phyloP scores from a whole-genome alignment of 1,284 basidiomycete genomes.

The Flammula alnicola region DNA sequence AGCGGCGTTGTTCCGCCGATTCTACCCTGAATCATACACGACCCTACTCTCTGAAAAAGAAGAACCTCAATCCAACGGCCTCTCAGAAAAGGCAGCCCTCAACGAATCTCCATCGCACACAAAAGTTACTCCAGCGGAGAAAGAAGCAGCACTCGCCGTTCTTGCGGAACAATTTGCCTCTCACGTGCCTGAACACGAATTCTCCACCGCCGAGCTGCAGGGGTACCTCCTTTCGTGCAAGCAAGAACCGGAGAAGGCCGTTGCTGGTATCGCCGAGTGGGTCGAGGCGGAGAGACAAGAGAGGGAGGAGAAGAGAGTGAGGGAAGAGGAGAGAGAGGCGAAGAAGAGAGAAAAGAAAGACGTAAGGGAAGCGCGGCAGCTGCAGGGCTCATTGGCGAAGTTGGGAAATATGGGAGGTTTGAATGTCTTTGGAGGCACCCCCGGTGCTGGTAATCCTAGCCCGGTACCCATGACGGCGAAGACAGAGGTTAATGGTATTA shows the following conservation, averaged over 20 bases:
- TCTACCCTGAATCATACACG: slow-evolving; percentile 44
- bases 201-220: slow-evolving; percentile 63
- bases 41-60: slow-evolving; percentile 30
- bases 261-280: slow-evolving; percentile 43
- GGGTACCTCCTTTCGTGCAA: slow-evolving; percentile 59
- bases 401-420: slow-evolving; percentile 11
- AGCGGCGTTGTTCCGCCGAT: slow-evolving; percentile 51
- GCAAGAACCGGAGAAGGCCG: slow-evolving; percentile 48
- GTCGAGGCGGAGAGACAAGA: slow-evolving; percentile 41
- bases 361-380: slow-evolving; percentile 25
- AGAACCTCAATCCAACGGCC: slow-evolving; percentile 2
- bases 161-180: slow-evolving; percentile 49
- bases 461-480: no score
- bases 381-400: slow-evolving; percentile 27
- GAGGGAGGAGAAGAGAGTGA: slow-evolving; percentile 31
- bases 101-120: slow-evolving; percentile 1
- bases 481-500: no score
- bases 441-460: neutral
- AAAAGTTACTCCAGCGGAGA: slow-evolving; percentile 14
- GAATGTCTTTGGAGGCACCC: neutral
- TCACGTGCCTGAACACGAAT: slow-evolving; percentile 49
- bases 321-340: slow-evolving; percentile 32
- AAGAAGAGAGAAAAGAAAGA: slow-evolving; percentile 34
- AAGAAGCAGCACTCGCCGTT: slow-evolving; percentile 18
- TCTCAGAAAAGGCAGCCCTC: slow-evolving; percentile 1